Conservation (phyloP, 2,329 filamentous ascomycete species). For the Fusarium metavorans region DNA sequence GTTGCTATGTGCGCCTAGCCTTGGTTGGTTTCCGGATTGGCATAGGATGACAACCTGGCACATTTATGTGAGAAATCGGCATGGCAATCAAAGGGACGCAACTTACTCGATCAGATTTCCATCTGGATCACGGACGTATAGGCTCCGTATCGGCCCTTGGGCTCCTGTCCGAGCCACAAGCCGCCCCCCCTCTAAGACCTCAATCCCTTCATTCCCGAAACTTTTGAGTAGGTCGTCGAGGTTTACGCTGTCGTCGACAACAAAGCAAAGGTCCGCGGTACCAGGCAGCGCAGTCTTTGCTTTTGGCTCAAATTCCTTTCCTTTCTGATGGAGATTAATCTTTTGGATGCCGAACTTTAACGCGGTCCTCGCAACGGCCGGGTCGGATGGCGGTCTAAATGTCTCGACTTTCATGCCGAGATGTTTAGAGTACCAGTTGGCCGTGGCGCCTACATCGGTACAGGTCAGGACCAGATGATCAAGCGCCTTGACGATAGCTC, state of each 20-base stretch:
- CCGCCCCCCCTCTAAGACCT: conserved; percentile 62
- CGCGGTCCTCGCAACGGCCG: conserved; percentile 58
- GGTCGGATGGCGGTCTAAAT: conserved; percentile 57
- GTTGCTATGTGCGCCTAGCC: not conserved
- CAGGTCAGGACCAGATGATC: conserved; percentile 73
- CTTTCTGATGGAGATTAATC: conserved; percentile 70
- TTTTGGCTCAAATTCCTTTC: conserved; percentile 71
- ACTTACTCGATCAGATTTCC: conserved; percentile 72
- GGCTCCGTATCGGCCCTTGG: conserved; percentile 64
- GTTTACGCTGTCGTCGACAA: conserved; percentile 59
- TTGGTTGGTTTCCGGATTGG: not conserved
- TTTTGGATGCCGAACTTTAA: conserved; percentile 70
- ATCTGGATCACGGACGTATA: conserved; percentile 72
- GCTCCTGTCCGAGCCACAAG: conserved; percentile 69
- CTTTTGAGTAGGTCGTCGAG: conserved; percentile 59
- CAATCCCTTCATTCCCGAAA: conserved; percentile 57
- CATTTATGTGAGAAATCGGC: not conserved
- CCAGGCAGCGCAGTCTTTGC: conserved; percentile 65
- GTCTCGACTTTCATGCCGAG: conserved; percentile 68
- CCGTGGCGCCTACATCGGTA: conserved; percentile 60
- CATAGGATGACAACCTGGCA: not conserved
- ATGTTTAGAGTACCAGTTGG: conserved; percentile 65
- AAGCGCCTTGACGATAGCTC: conserved; percentile 57
- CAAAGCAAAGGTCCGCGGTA: conserved; percentile 70
- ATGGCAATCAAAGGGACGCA: fast-evolving